A percentile compares a stretch with the other conserved stretches of the same genome.
Conservation (phyloP, 352 stramenopile species). For the Globisporangium nunn region DNA sequence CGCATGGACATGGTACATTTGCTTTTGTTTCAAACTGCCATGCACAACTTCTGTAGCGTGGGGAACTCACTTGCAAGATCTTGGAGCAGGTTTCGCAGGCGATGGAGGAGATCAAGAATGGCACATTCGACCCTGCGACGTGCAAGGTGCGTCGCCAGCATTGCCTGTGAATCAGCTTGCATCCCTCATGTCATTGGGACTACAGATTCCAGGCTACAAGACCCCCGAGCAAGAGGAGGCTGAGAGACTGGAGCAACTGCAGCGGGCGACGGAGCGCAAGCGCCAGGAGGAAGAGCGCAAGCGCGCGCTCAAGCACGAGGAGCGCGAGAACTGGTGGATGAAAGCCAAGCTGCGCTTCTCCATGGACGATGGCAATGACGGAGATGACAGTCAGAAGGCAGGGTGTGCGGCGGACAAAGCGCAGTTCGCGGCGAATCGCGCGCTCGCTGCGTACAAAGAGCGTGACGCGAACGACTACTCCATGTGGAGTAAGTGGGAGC, state of each 20-base stretch:
- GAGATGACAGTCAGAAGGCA: conserved; percentile 14
- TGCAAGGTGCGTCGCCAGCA: conserved; percentile 37
- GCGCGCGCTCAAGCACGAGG: conserved; percentile 39
- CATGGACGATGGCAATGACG: conserved; percentile 14
- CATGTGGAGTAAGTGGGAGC: conserved; percentile 64
- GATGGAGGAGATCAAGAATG: conserved; percentile 77
- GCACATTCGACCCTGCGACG: conserved; percentile 62
- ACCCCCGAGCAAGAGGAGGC: conserved; percentile 60
- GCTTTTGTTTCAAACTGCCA: no score
- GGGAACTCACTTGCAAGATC: no score
- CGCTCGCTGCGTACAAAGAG: conserved; percentile 60
- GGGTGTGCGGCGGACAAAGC: not conserved
- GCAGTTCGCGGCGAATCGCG: conserved; percentile 41
- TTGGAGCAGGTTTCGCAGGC: conserved; percentile 61
- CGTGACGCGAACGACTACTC: conserved; percentile 82
- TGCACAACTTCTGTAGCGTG: no score
- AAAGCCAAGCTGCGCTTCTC: conserved; percentile 53
- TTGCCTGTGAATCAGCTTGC: not conserved
- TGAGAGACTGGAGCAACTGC: conserved; percentile 29
- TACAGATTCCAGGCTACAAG: conserved; percentile 70
- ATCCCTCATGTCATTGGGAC: no score
- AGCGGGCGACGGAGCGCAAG: conserved; percentile 29
- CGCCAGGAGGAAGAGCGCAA: conserved; percentile 37
- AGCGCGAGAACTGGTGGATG: conserved; percentile 63
- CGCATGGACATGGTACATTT: conserved; percentile 71